Evolutionary conservation across 2,329 filamentous ascomycete species (phyloP).

Genomic region (Neonectria punicea): DNA sequence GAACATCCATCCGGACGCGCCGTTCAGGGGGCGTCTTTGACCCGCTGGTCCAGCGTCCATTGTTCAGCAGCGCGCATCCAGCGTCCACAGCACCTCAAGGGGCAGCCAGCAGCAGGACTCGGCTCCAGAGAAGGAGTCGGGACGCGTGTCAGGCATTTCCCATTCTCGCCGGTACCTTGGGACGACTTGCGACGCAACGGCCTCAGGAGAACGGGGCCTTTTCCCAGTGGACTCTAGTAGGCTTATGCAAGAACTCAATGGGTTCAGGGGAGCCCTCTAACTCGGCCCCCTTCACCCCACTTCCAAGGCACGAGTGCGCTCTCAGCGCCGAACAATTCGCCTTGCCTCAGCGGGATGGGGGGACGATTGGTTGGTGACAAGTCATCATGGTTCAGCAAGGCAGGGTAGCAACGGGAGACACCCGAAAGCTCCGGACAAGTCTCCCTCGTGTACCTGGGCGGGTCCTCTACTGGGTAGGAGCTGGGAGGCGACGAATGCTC

Average conservation of each 20-base stretch:
- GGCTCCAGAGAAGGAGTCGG: constrained; percentile 1
- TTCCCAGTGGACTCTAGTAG: constrained; percentile 1
- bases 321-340: background rate
- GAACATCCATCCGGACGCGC: constrained; percentile 38
- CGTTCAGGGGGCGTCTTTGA: constrained; percentile 41
- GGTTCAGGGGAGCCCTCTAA: no score
- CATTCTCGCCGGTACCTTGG: constrained; percentile 15
- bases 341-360: background rate
- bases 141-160: constrained; percentile 21
- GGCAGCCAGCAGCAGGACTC: constrained; percentile 2
- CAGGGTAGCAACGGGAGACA: constrained; percentile 18
- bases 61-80: constrained; percentile 7
- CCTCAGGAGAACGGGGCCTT: background rate
- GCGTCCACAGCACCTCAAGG: constrained; percentile 2
- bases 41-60: constrained; percentile 22
- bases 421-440: constrained; percentile 17
- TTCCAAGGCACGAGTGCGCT: background rate
- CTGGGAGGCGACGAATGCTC: constrained; percentile 13
- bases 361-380: background rate
- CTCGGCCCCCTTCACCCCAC: no score
- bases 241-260: background rate
- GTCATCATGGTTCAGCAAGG: constrained; percentile 1
- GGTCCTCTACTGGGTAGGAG: background rate
- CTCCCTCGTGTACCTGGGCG: constrained; percentile 6
- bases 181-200: constrained; percentile 1